Base-by-base conservation (phyloP, 2,329 filamentous ascomycete species). In the Penicillium janthinellum region DNA sequence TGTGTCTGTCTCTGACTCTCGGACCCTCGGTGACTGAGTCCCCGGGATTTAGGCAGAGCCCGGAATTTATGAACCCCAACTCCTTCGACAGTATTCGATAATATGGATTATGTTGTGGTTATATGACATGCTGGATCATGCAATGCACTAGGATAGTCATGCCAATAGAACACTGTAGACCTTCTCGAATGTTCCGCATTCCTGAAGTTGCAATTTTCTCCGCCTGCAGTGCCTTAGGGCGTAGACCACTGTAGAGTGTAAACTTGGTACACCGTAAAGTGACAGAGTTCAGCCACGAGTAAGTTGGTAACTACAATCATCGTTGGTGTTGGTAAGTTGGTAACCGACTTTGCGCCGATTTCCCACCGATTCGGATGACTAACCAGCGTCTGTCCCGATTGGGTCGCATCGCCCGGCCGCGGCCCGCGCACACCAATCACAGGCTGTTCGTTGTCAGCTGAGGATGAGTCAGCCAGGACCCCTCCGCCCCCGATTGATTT, bases 401-500 rank as follows among this genome's bases (percentile, higher is more conserved):
- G 3, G 56, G 56, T 34, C 17, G 15, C 47, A 54, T 48, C 42
- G 20, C 37, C 56, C 49, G 50, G 20, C 28, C 35, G 34, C 35
- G 28, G 42, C 8, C 10, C 39, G 22, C 20, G 5, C 34, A 15
- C n/a, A 6, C 56, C 50, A 58, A 58, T 58, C 34, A 39, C 10
- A 42, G 35, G n/a, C 22, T 17, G 17, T 14, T 28, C 12, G 42
- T 58, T 54, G 44, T 58, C 41, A 58, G 49, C 56, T 5, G 4
- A 6, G 31, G 20, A 39, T 52, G 56, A 52, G 42, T 58, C 49
- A 58, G 49, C 56, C 31, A 17, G 15, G 31, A 2, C 22, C 20
- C 49, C 35, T 55, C 42, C 58, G 48, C 25, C 38, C 37, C 44
- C 15, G 54, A 53, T 37, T 39, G 52, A 60, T 54, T 54, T 57